Percentiles rank a stretch among this genome's conserved stretches.
phyloP scores from a whole-genome alignment of 371 early-diverging fungal species.

The Conidiobolus incongruus region DNA sequence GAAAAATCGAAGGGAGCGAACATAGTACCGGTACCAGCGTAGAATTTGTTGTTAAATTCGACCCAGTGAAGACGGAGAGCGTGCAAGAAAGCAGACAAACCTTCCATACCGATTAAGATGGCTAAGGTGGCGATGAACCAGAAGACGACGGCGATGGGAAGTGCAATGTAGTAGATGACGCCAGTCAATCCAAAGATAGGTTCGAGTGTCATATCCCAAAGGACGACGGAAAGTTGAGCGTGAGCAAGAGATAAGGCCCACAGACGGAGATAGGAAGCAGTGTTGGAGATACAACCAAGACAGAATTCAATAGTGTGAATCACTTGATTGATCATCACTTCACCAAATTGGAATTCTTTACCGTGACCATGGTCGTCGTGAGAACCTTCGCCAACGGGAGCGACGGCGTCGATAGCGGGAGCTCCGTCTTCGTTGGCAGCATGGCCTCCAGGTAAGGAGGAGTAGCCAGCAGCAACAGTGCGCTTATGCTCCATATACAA shows the following conservation, averaged over 20 bases:
- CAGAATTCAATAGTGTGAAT: conserved; percentile 99
- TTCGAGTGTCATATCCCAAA: conserved; percentile 89
- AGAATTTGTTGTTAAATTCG: conserved; percentile 98
- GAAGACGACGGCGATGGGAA: conserved; percentile 44
- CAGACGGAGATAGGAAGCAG: conserved; percentile 97
- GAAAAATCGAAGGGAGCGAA: conserved; percentile 51
- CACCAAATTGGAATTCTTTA: conserved; percentile 48
- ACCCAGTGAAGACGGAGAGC: conserved; percentile 99
- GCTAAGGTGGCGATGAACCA: conserved; percentile 72
- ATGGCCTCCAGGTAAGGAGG: conserved; percentile 24
- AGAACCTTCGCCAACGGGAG: conserved; percentile 15
- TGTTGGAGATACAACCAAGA: conserved; percentile 95
- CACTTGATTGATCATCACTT: conserved; percentile 85
- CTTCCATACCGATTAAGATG: conserved; percentile 95
- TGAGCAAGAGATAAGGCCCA: conserved; percentile 99
- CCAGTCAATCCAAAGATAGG: conserved; percentile 30
- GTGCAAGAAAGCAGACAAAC: conserved; percentile 95
- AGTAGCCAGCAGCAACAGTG: conserved; percentile 48
- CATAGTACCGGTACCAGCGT: conserved; percentile 56
- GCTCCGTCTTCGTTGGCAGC: conserved; percentile 15
- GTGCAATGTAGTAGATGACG: conserved; percentile 24
- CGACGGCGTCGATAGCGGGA: conserved; percentile 12
- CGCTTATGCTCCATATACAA: conserved; percentile 58
- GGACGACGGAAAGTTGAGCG: conserved; percentile 93
- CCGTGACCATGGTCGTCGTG: background rate